Evolutionary conservation across 2,329 filamentous ascomycete genomes (phyloP), one percentile per base, ranked within the genome.

Genomic region (Botryotinia globosa): DNA sequence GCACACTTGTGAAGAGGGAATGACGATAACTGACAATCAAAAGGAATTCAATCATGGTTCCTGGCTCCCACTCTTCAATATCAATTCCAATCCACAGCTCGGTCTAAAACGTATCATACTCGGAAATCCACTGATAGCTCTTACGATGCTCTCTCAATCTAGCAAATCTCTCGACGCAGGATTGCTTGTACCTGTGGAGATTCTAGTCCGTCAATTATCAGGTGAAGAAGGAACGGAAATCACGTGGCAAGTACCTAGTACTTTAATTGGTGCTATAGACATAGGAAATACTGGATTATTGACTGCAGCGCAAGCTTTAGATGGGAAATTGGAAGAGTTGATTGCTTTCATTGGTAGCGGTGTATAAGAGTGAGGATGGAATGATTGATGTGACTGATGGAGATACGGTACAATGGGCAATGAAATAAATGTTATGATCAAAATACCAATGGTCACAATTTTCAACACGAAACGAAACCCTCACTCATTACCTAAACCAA

Each of bases 91-190:
- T 14, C 66, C 75, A 25, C 74, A 76, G 44, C 65, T 67, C 16
- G 45, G 39, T 39, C 39, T 59, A 20, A 76, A 73, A 58, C 45
- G 77, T 51, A 72, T 78, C 42, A 75, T 77, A n/a, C 62, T 78
- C 7, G 76, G 77, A 4, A 78, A 78, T 67, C 75, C 77, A 18
- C 51, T 78, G 1, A 75, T 77, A 37, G 77, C 77, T 16, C 74
- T 78, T 48, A 77, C 75, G 22, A 77, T 78, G 75, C 56, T 78
- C 29, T 63, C 74, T 70, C 73, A 75, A 62, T 74, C 76, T 65
- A 34, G 69, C 8, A 73, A 63, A 56, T 67, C 45, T 22, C 65
- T 67, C 48, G 12, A 67, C n/a, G 74, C 76, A 29, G 76, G 75
- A 0, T 68, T 78, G 1, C 73, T 66, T 51, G 76, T 78, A 34